A percentile compares a stretch with the other conserved stretches of the same genome.
phyloP scores from a whole-genome alignment of 2,329 filamentous ascomycete genomes.

The Colletotrichum falcatum region DNA sequence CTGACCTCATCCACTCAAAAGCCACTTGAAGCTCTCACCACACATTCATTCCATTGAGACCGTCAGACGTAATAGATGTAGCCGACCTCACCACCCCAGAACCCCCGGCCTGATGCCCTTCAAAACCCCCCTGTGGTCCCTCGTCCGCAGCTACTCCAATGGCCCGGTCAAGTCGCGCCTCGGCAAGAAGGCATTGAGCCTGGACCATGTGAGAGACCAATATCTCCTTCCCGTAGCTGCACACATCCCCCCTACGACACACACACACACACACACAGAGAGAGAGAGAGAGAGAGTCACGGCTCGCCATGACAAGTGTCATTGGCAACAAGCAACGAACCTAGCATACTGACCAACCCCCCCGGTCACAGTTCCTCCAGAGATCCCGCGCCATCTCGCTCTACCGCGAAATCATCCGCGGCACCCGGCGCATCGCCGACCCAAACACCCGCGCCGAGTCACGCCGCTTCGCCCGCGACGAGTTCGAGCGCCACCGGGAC shows the following conservation, averaged over 20 bases:
- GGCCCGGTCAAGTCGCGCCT: constrained; percentile 51
- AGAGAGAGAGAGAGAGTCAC: too few species aligned
- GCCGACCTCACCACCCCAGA: background rate
- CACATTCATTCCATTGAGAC: too few species aligned
- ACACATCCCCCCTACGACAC: too few species aligned
- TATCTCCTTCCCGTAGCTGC: background rate
- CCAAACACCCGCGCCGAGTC: constrained; percentile 66
- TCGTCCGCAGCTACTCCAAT: constrained; percentile 54
- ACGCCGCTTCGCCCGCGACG: constrained; percentile 66
- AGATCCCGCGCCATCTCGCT: constrained; percentile 65
- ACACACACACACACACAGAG: too few species aligned
- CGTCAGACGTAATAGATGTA: constrained; percentile 39
- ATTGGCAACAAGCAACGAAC: too few species aligned
- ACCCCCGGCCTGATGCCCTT: constrained; percentile 21
- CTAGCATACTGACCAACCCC: background rate
- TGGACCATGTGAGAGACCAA: constrained; percentile 66
- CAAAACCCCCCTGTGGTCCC: constrained; percentile 24
- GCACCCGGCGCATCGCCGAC: constrained; percentile 65
- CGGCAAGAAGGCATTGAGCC: constrained; percentile 58
- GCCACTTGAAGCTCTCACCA: constrained; percentile 16
- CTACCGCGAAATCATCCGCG: constrained; percentile 69
- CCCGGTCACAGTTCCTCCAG: constrained; percentile 65
- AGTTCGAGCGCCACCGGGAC: constrained; percentile 69
- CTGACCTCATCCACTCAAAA: constrained; percentile 39
- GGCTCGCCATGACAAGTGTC: background rate